Percentiles rank a stretch among this genome's conserved stretches.
These are phyloP conservation scores for Conticribra weissflogii DNA, from an alignment of 108 stramenopile genomes.

Conservation along the genomic window DNA sequence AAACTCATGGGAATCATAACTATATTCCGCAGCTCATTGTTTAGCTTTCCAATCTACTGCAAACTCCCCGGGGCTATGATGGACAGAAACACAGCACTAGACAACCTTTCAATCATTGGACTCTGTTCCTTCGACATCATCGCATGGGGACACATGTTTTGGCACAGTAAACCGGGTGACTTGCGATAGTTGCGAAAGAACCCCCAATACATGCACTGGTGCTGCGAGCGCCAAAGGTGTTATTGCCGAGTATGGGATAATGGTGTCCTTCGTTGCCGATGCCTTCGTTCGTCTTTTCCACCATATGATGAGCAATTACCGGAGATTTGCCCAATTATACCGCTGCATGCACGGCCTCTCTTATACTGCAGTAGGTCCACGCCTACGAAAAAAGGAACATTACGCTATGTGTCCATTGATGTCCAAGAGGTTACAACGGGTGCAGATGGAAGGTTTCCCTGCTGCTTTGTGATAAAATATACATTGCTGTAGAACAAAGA, in stretches of 20 bases:
- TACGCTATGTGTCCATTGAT: conserved; percentile 11
- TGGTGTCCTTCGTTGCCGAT: neutral
- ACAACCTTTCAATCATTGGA: conserved; percentile 26
- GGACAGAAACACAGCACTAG: conserved; percentile 30
- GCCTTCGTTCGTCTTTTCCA: conserved; percentile 3
- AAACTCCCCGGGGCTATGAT: conserved; percentile 16
- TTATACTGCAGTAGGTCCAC: conserved; percentile 14
- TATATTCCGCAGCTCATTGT: no score
- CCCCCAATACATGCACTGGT: conserved; percentile 30
- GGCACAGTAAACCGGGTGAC: conserved; percentile 24
- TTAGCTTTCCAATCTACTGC: conserved; percentile 25
- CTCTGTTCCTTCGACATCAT: conserved; percentile 18
- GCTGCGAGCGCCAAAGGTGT: conserved; percentile 11
- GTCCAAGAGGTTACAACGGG: conserved; percentile 10
- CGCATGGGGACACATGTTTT: conserved; percentile 35
- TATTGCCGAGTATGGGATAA: conserved; percentile 11
- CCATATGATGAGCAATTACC: conserved; percentile 25
- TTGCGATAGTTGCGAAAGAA: conserved; percentile 21
- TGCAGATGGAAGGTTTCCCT: conserved; percentile 22
- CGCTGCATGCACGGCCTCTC: conserved; percentile 35
- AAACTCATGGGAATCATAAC: no score
- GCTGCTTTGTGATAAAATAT: conserved; percentile 37
- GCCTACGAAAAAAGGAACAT: conserved; percentile 17
- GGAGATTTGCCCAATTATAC: conserved; percentile 39
- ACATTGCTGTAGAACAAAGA: conserved; percentile 28